phyloP scores from a whole-genome alignment of 345 rosid genomes.

The Eucalyptus shirleyi region DNA sequence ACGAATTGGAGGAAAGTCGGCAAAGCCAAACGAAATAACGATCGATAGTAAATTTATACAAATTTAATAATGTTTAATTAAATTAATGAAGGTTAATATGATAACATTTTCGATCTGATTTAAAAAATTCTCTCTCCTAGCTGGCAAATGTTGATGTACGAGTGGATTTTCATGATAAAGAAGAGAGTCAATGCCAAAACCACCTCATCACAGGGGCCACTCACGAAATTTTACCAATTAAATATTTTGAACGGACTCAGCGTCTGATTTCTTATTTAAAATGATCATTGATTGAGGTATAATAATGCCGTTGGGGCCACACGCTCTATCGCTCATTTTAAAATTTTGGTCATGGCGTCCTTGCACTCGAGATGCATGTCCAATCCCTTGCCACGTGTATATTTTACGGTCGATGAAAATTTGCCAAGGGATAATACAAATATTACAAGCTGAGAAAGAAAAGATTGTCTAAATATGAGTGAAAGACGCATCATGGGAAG shows the following conservation, averaged over 20 bases:
- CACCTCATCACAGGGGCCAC: no score
- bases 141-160: neutral
- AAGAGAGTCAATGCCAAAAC: no score
- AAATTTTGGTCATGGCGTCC: neutral
- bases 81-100: neutral
- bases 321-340: neutral
- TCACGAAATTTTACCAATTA: neutral
- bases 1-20: neutral
- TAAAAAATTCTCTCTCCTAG: neutral
- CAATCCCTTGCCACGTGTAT: no score
- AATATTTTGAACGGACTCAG: no score
- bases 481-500: no score
- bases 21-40: neutral
- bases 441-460: no score
- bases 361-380: neutral
- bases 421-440: neutral
- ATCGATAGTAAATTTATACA: no score
- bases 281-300: no score
- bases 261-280: no score
- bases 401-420: neutral
- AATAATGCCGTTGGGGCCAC: neutral
- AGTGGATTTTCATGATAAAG: neutral
- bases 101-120: neutral
- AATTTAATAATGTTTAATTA: no score
- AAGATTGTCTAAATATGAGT: no score